These are phyloP conservation scores for Inga oerstediana DNA, from an alignment of 306 rosid genomes.

Conservation along the genomic window DNA sequence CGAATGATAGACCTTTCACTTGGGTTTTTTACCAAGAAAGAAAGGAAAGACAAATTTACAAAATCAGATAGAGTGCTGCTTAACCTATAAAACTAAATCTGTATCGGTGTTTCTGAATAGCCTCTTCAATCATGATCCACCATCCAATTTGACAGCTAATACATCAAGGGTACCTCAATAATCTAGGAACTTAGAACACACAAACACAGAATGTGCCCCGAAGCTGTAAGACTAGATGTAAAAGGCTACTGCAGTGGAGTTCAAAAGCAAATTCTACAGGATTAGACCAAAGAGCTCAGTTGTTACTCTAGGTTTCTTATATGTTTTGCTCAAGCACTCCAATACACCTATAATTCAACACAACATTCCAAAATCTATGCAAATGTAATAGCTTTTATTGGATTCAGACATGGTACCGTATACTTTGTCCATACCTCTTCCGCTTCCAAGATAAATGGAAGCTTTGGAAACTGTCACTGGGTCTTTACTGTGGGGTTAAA, in stretches of 20 bases:
- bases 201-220: background rate
- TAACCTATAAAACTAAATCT: too few relatives aligned
- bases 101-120: background rate
- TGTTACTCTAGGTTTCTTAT: slow-evolving; percentile 12
- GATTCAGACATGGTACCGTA: background rate
- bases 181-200: slow-evolving; percentile 44
- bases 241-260: background rate
- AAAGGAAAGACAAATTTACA: too few relatives aligned
- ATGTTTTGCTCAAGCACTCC: background rate
- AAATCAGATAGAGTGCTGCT: too few relatives aligned
- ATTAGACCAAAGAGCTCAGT: slow-evolving; percentile 15
- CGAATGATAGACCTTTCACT: background rate
- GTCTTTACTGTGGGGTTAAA: background rate
- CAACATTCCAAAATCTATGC: background rate
- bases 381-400: background rate
- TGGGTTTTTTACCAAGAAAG: too few relatives aligned
- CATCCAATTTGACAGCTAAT: background rate
- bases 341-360: background rate
- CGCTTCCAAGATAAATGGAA: slow-evolving; percentile 76
- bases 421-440: slow-evolving; percentile 59
- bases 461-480: slow-evolving; percentile 58
- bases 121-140: background rate
- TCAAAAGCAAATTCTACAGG: background rate
- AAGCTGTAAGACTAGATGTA: background rate
- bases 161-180: background rate